Base-by-base conservation (phyloP, 1,139 yeast genomes). In the Scheffersomyces parashehatae region DNA sequence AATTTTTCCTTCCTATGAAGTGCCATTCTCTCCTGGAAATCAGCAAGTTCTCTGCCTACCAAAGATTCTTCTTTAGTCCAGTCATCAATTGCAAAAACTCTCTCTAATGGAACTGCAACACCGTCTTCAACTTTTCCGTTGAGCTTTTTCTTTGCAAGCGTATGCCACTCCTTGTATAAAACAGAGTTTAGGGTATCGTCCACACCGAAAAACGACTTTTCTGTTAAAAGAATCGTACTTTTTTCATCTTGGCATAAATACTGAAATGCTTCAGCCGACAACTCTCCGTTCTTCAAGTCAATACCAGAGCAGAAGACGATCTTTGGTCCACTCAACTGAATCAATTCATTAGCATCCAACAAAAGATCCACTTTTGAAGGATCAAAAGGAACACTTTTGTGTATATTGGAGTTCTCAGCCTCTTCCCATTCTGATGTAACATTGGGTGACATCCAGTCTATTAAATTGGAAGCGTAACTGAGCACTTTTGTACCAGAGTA, bases 361-460 rank as follows among this genome's bases (percentile, higher is more conserved):
- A 83, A 71, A 12, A 85, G 70, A 62, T 81, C 82, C 48, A 80
- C 80, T 57, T 81, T 70, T 28, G 84, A 68, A 46, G 87, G 83
- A 54, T 84, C 88, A 52, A 87, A 85, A 0, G 97, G 97, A 2
- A 86, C 79, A 44, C 80, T 79, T 42, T 81, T 83, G 51, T 81
- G 76, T 9, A 76, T 70, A 9, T 52, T 48, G 28, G 55, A 48
- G 13, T 40, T 60, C 59, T 9, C 59, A 48, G 64, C 66, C 42
- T 60, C 70, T 53, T 88, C 96, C 93, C 97, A 89, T 42, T 84
- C 86, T 53, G 86, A 85, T 29, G 88, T 79, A 36, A 90, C 77
- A 26, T 82, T 77, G 1, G 91, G 79, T 0, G 95, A 83, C 93
- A 93, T 87, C 98, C 98, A 95, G 67, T 95, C 99, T 24, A 91